Evolutionary conservation across 2,329 filamentous ascomycete genomes (phyloP).

Genomic region (Arachnomyces sp.): DNA sequence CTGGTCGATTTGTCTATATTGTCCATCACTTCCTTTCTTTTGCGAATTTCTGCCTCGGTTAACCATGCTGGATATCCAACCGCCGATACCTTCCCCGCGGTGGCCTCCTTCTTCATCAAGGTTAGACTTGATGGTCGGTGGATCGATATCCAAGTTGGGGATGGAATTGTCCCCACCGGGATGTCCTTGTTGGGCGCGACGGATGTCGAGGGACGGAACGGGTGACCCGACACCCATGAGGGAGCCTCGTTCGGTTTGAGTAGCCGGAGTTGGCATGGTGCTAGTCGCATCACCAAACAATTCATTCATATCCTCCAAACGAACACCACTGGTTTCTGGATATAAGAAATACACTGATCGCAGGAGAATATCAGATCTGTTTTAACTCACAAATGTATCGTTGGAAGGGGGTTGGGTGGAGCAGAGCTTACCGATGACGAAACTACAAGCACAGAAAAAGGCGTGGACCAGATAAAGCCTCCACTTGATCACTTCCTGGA

Average conservation of each 20-base stretch:
- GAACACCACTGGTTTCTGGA: constrained; percentile 90
- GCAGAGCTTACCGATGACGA: constrained; percentile 73
- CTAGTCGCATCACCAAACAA: constrained; percentile 91
- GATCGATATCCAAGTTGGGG: constrained; percentile 73
- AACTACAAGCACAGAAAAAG: constrained; percentile 92
- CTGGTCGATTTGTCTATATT: constrained; percentile 41
- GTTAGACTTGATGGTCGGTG: constrained; percentile 50
- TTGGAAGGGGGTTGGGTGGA: constrained; percentile 4
- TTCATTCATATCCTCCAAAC: constrained; percentile 92
- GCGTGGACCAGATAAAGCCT: constrained; percentile 90
- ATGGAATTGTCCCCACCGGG: constrained; percentile 61
- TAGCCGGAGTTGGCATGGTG: constrained; percentile 68
- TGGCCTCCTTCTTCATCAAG: constrained; percentile 25
- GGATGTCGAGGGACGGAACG: constrained; percentile 68
- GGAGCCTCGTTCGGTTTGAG: constrained; percentile 73
- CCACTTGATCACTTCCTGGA: constrained; percentile 91
- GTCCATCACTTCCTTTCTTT: constrained; percentile 33
- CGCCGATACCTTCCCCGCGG: constrained; percentile 52
- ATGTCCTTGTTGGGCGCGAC: constrained; percentile 34
- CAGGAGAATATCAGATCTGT: constrained; percentile 13
- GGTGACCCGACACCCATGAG: constrained; percentile 73
- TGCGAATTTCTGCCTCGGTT: constrained; percentile 40
- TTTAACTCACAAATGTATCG: constrained; percentile 2
- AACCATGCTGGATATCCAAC: constrained; percentile 64
- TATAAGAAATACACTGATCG: constrained; percentile 87